Conservation (phyloP, 1,284 basidiomycete species). For the Leccinum subrobustum region DNA sequence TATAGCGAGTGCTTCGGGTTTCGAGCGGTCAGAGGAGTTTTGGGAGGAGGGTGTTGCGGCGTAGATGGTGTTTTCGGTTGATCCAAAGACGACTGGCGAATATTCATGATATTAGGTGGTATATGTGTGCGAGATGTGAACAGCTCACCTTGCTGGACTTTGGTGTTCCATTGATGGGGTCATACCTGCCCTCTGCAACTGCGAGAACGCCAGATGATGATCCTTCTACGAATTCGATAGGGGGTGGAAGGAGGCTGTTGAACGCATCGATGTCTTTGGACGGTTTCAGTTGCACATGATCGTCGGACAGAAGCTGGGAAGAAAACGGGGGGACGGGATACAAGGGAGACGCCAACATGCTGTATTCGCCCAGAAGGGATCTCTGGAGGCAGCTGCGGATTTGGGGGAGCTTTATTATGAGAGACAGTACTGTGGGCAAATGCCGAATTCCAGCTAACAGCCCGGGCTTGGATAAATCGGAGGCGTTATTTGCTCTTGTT, state of each 20-base stretch:
- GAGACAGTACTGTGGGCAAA: conserved; percentile 14
- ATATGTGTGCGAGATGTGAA: not conserved
- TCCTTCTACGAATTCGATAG: conserved; percentile 78
- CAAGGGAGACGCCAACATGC: conserved; percentile 63
- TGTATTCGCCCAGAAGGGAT: conserved; percentile 17
- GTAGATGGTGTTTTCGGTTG: conserved; percentile 22
- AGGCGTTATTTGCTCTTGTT: conserved; percentile 32
- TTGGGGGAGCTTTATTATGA: conserved; percentile 1
- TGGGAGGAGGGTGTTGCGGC: conserved; percentile 21
- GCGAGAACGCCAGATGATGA: conserved; percentile 72
- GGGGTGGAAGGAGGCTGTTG: conserved; percentile 69
- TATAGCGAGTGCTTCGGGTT: conserved; percentile 41
- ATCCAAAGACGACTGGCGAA: conserved; percentile 19
- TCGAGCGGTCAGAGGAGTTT: conserved; percentile 21
- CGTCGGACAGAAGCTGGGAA: conserved; percentile 46
- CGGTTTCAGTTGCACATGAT: conserved; percentile 56
- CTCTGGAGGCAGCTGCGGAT: conserved; percentile 3
- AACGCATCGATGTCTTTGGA: conserved; percentile 70
- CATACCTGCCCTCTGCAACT: conserved; percentile 69
- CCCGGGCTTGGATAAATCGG: conserved; percentile 12
- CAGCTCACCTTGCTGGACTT: conserved; percentile 37
- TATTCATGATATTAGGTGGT: conserved; percentile 2
- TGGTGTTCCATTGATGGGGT: conserved; percentile 69
- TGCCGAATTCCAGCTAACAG: conserved; percentile 4
- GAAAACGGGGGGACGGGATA: conserved; percentile 50